These are phyloP conservation scores for Platismatia glauca DNA, from an alignment of 495 filamentous ascomycete genomes.

Conservation along the genomic window DNA sequence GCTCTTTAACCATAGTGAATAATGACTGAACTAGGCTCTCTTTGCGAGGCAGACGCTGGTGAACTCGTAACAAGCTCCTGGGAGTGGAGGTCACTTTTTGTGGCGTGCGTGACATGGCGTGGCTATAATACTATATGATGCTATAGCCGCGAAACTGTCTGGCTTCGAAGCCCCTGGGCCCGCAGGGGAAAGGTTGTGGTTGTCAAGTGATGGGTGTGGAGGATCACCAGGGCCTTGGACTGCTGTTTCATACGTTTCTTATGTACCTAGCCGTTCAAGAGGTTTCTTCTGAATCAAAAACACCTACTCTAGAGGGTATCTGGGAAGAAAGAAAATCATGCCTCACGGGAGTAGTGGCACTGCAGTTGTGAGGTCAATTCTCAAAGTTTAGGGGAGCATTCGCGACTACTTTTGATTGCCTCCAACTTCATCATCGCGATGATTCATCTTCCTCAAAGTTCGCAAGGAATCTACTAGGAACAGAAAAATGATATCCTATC, in stretches of 20 bases:
- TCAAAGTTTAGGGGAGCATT: slow-evolving; percentile 11
- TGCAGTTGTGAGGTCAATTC: neutral
- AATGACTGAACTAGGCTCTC: neutral
- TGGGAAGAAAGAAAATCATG: neutral
- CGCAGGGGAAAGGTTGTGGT: neutral
- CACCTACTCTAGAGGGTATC: neutral
- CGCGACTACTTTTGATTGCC: slow-evolving; percentile 8
- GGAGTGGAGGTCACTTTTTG: neutral
- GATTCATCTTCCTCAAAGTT: slow-evolving; percentile 2
- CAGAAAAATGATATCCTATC: slow-evolving; percentile 18
- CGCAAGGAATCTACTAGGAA: neutral
- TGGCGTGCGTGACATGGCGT: neutral
- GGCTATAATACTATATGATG: too few relatives aligned
- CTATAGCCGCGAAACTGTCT: too few relatives aligned
- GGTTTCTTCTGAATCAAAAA: neutral
- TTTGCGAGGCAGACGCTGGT: neutral
- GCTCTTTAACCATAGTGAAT: neutral
- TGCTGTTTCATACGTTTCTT: neutral
- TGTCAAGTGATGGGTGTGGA: neutral
- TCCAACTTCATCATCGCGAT: slow-evolving; percentile 14
- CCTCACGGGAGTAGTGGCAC: neutral
- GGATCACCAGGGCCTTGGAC: neutral
- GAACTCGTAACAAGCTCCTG: neutral
- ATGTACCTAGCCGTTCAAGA: neutral
- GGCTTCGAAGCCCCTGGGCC: neutral